These are phyloP conservation scores for Clathrospora elynae DNA, from an alignment of 2,329 filamentous ascomycete genomes.

Conservation along the genomic window DNA sequence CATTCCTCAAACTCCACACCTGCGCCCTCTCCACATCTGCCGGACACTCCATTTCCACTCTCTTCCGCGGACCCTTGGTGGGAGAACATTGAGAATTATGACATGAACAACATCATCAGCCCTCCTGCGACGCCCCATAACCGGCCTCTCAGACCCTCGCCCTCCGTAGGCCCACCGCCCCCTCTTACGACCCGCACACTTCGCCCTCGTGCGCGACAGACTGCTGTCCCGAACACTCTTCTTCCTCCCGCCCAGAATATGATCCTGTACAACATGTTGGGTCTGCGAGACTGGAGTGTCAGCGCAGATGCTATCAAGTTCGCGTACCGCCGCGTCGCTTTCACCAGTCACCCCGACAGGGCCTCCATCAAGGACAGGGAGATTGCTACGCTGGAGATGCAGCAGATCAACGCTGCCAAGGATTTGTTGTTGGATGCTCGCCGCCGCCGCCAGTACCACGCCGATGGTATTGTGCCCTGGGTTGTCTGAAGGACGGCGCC, in stretches of 20 bases:
- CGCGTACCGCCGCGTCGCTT: conserved; percentile 24
- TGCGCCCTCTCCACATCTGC: conserved; percentile 12
- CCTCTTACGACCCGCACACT: neutral
- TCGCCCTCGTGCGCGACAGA: conserved; percentile 1
- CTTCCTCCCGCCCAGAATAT: conserved; percentile 18
- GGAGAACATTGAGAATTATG: conserved; percentile 28
- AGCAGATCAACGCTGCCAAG: conserved; percentile 32
- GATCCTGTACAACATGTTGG: conserved; percentile 25
- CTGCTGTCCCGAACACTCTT: neutral
- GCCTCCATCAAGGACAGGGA: conserved; percentile 15
- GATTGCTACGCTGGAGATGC: conserved; percentile 27
- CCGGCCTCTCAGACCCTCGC: conserved; percentile 2
- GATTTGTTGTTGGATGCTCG: conserved; percentile 26
- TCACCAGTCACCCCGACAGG: conserved; percentile 31
- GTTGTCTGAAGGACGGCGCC: neutral
- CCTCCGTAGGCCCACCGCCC: conserved; percentile 3
- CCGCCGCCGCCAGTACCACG: conserved; percentile 18
- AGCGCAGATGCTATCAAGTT: conserved; percentile 17
- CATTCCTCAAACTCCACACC: conserved; percentile 19
- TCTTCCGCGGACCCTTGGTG: conserved; percentile 20
- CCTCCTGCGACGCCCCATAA: neutral
- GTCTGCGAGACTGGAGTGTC: conserved; percentile 20
- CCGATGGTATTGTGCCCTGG: conserved; percentile 17
- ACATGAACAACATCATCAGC: conserved; percentile 3
- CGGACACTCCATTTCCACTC: conserved; percentile 16